Evolutionary conservation across 2,329 filamentous ascomycete species (phyloP).

Genomic region (Ophiostoma sp.): DNA sequence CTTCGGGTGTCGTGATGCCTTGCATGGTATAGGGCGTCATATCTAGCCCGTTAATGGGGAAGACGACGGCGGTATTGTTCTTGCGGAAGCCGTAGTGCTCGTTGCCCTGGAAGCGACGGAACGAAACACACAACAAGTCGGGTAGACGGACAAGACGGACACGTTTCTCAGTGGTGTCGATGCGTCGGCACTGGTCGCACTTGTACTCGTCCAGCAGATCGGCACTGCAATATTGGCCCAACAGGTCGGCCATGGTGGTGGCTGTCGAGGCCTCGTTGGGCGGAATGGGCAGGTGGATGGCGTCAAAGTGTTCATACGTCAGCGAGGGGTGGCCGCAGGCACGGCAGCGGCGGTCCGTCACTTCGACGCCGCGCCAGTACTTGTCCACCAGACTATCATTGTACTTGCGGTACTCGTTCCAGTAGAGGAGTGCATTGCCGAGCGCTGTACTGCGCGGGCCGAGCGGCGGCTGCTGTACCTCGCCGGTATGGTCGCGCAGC

Average conservation of each 20-base stretch:
- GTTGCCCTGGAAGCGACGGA: slow-evolving; percentile 59
- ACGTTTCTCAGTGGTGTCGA: slow-evolving; percentile 67
- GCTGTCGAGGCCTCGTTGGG: slow-evolving; percentile 26
- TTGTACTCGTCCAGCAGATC: slow-evolving; percentile 68
- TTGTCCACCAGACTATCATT: slow-evolving; percentile 76
- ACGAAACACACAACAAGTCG: slow-evolving; percentile 73
- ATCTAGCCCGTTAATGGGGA: slow-evolving; percentile 71
- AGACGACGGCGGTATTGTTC: slow-evolving; percentile 69
- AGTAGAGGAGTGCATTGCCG: slow-evolving; percentile 70
- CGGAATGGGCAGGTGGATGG: slow-evolving; percentile 51
- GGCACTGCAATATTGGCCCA: slow-evolving; percentile 67
- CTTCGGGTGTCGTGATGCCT: slow-evolving; percentile 18
- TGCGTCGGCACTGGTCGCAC: slow-evolving; percentile 72
- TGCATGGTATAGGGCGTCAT: slow-evolving; percentile 46
- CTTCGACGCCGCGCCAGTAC: slow-evolving; percentile 77
- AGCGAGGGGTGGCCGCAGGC: slow-evolving; percentile 52
- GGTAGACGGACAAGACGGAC: slow-evolving; percentile 77
- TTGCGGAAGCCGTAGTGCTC: slow-evolving; percentile 51
- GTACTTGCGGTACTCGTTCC: slow-evolving; percentile 67
- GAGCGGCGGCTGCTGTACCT: slow-evolving; percentile 32
- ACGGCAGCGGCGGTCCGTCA: slow-evolving; percentile 69
- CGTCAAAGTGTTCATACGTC: slow-evolving; percentile 52
- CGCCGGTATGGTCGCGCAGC: slow-evolving; percentile 44
- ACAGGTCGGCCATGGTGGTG: slow-evolving; percentile 58
- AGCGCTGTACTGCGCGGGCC: slow-evolving; percentile 37